A percentile compares a stretch with the other conserved stretches of the same genome.
Conservation (phyloP, 768 basidiomycete species). For the Serendipita sp. region DNA sequence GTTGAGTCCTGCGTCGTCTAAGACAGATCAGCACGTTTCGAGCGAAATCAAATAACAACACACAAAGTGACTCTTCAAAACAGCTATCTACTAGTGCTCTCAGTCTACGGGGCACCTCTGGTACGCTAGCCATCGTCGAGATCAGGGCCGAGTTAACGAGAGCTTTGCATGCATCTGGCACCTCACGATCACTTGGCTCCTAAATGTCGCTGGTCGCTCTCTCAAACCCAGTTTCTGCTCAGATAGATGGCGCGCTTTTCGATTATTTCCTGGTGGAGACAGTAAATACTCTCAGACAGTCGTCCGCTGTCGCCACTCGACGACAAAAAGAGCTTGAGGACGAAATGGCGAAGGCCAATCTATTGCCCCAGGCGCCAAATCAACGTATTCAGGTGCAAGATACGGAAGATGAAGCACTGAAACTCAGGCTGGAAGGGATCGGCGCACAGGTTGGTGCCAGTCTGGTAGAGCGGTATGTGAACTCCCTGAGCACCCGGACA, state of each 20-base stretch:
- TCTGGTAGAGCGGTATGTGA: slow-evolving; percentile 61
- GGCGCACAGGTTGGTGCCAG: slow-evolving; percentile 77
- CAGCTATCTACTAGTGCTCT: neutral
- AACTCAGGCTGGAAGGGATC: slow-evolving; percentile 59
- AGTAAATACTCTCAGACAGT: slow-evolving; percentile 55
- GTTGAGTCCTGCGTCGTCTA: neutral
- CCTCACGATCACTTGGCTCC: no score
- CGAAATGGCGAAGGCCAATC: slow-evolving; percentile 64
- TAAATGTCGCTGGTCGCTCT: neutral
- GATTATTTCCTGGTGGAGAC: slow-evolving; percentile 79
- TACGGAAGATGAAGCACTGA: slow-evolving; percentile 59
- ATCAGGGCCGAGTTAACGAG: neutral
- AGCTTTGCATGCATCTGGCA: no score
- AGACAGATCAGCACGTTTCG: no score
- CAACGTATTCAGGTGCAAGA: slow-evolving; percentile 19
- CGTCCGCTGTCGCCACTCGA: slow-evolving; percentile 52
- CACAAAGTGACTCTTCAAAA: slow-evolving; percentile 2
- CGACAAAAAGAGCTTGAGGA: slow-evolving; percentile 53
- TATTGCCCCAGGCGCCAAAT: slow-evolving; percentile 38
- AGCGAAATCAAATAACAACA: neutral
- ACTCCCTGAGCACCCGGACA: neutral
- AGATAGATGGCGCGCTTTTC: slow-evolving; percentile 15
- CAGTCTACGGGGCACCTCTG: neutral
- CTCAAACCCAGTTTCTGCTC: neutral
- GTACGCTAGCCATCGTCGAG: neutral